Evolutionary conservation across 2,329 filamentous ascomycete genomes (phyloP).

Genomic region (Monilinia vaccinii-corymbosi): DNA sequence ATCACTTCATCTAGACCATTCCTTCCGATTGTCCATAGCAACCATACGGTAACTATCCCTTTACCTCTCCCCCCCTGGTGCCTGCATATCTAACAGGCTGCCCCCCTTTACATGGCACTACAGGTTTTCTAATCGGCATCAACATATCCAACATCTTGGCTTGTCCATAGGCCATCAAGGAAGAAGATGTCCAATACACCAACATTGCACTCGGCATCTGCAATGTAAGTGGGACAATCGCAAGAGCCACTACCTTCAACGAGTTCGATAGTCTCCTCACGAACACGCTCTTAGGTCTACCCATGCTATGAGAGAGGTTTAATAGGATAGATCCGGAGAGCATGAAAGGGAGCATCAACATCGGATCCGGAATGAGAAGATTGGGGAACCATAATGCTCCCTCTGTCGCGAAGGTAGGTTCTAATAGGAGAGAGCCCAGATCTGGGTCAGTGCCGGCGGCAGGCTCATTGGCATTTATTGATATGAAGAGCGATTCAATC

Average conservation of each 20-base stretch:
- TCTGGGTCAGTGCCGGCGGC: background rate
- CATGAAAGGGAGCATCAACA: slow-evolving; percentile 38
- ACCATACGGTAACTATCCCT: background rate
- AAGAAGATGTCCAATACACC: slow-evolving; percentile 42
- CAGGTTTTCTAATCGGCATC: slow-evolving; percentile 30
- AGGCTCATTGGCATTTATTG: background rate
- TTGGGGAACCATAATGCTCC: slow-evolving; percentile 54
- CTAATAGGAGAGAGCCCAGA: slow-evolving; percentile 5
- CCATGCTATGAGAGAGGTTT: slow-evolving; percentile 32
- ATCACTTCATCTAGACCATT: background rate
- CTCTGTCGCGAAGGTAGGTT: slow-evolving; percentile 39
- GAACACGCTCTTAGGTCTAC: slow-evolving; percentile 14
- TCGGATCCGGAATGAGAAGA: slow-evolving; percentile 44
- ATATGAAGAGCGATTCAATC: slow-evolving; percentile 18
- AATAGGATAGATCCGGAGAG: slow-evolving; percentile 40
- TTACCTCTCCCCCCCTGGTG: background rate
- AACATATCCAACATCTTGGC: slow-evolving; percentile 32
- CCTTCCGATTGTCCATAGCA: background rate
- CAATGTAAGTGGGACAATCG: slow-evolving; percentile 31
- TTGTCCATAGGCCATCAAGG: slow-evolving; percentile 34
- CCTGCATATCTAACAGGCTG: slow-evolving; percentile 2
- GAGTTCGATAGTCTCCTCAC: slow-evolving; percentile 23
- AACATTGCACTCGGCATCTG: slow-evolving; percentile 37
- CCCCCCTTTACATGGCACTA: slow-evolving; percentile 25
- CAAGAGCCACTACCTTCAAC: slow-evolving; percentile 33